Evolutionary conservation across 805 yeast genomes (phyloP).

Genomic region (Cyberlindnera maritima): DNA sequence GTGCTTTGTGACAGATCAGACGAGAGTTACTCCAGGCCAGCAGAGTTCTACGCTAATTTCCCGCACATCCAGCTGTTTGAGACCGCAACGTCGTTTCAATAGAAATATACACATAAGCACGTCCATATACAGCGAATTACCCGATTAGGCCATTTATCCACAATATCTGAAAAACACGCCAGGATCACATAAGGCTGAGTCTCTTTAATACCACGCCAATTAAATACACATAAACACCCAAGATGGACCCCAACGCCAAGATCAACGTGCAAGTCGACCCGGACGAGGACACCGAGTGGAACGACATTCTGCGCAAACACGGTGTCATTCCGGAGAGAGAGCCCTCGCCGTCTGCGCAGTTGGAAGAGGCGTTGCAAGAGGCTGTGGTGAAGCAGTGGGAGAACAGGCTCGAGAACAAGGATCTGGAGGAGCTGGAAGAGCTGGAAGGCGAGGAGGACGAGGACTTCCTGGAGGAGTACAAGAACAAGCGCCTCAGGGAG

Average conservation of each 20-base stretch:
- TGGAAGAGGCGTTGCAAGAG: conserved; percentile 85
- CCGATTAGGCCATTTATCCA: not conserved
- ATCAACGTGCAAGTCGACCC: conserved; percentile 89
- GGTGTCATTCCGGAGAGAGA: conserved; percentile 93
- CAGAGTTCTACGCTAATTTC: conserved; percentile 23
- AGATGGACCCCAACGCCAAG: conserved; percentile 43
- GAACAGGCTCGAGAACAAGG: conserved; percentile 73
- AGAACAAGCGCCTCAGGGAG: conserved; percentile 75
- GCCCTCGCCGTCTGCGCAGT: conserved; percentile 80
- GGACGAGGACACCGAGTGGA: conserved; percentile 98
- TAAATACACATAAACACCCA: no score
- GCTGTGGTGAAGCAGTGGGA: conserved; percentile 79
- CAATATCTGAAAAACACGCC: no score
- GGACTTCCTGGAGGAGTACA: conserved; percentile 77
- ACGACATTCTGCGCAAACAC: conserved; percentile 84
- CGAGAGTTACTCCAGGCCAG: conserved; percentile 37
- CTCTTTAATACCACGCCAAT: not conserved
- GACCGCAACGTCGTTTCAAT: conserved; percentile 24
- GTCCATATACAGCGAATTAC: no score
- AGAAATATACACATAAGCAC: no score
- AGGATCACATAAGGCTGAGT: no score
- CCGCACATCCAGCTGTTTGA: conserved; percentile 40
- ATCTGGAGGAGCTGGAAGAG: conserved; percentile 78
- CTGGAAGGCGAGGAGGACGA: conserved; percentile 93
- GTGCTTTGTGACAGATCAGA: conserved; percentile 50